Evolutionary conservation across 176 grass and related monocot species (phyloP).

Genomic region (Tillandsia fasciculata): DNA sequence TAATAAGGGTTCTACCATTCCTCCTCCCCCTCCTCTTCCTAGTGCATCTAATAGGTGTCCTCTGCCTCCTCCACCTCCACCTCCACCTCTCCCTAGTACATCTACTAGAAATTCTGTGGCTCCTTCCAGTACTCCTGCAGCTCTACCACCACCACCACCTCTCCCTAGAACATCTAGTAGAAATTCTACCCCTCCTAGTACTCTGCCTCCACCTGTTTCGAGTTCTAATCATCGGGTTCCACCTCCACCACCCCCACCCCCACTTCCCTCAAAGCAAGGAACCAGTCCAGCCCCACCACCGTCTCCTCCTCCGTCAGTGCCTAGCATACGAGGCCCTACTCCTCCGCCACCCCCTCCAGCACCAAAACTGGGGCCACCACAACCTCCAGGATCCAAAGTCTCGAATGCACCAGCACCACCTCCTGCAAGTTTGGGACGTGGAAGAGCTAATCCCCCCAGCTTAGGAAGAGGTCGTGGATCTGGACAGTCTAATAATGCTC

Average conservation of each 20-base stretch:
- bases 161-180: slow-evolving; percentile 1
- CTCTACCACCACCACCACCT: slow-evolving; percentile 30
- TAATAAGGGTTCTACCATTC: slow-evolving; percentile 18
- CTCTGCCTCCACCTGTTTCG: not conserved
- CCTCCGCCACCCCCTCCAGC: slow-evolving; percentile 42
- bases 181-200: not conserved
- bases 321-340: slow-evolving; percentile 37
- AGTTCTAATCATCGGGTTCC: not conserved
- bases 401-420: slow-evolving; percentile 51
- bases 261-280: not conserved
- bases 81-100: slow-evolving; percentile 16
- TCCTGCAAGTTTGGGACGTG: slow-evolving; percentile 40
- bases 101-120: slow-evolving; percentile 1
- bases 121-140: slow-evolving; percentile 26
- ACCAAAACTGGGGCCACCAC: slow-evolving; percentile 32
- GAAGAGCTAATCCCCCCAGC: slow-evolving; percentile 34
- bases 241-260: not conserved
- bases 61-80: not conserved
- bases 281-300: slow-evolving; percentile 36
- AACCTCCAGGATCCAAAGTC: slow-evolving; percentile 47
- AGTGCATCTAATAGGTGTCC: not conserved
- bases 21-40: slow-evolving; percentile 3
- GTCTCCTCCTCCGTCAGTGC: slow-evolving; percentile 32
- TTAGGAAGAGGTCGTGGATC: slow-evolving; percentile 60
- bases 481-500: slow-evolving; percentile 39